phyloP scores from a whole-genome alignment of 2,329 filamentous ascomycete genomes.

The Calonectria pauciramosa region DNA sequence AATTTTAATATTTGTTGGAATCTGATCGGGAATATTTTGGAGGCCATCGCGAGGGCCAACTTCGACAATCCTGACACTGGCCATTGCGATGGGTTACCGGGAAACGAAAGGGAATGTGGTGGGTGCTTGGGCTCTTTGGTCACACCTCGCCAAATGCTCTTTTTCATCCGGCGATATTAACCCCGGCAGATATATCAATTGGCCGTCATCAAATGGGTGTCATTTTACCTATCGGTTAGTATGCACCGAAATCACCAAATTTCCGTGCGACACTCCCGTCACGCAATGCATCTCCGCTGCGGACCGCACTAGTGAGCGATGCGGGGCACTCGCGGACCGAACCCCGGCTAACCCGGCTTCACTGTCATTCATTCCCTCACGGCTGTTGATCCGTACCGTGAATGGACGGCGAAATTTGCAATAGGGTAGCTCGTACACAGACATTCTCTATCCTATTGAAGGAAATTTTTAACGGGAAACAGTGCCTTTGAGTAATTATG shows the following conservation, averaged over 20 bases:
- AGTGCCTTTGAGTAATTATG: neutral
- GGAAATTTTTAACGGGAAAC: neutral
- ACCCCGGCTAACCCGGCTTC: neutral
- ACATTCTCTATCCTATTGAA: neutral
- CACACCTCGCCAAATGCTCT: neutral
- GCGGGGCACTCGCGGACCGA: neutral
- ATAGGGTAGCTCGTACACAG: neutral
- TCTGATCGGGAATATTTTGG: slow-evolving; percentile 74
- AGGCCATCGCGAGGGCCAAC: slow-evolving; percentile 78
- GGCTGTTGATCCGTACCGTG: neutral
- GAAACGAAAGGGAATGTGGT: neutral
- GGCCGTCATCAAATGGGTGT: neutral
- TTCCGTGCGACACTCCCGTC: neutral
- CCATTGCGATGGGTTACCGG: neutral
- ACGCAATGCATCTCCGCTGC: neutral
- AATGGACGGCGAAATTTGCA: neutral
- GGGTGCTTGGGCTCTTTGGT: neutral
- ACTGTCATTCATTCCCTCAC: no score
- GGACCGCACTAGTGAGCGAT: neutral
- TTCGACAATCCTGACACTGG: slow-evolving; percentile 61
- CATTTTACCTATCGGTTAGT: neutral
- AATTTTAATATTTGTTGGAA: slow-evolving; percentile 73
- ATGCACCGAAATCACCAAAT: neutral
- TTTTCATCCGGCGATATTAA: no score
- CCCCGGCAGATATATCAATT: neutral